Evolutionary conservation across 768 basidiomycete genomes (phyloP), one percentile per base, ranked within the genome.

Genomic region (Tephrocybe sp.): DNA sequence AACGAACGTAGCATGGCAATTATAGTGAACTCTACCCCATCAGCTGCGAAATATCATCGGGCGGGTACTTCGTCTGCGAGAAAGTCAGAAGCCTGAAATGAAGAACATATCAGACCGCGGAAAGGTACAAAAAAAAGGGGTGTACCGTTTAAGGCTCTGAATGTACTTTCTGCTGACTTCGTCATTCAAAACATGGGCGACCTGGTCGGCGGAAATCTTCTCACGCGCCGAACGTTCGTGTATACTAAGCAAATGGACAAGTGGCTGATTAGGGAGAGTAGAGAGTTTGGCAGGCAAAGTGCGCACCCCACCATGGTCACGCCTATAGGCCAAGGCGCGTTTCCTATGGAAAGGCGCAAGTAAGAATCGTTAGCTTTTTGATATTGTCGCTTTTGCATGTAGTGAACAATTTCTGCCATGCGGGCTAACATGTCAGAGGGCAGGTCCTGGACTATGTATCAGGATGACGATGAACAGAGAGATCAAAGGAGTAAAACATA

Each of bases 151-250:
- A 45, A 98, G 66, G 64, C 92, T 97, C 70, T 98, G 97, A 49
- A 99, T 98, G 64, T 97, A 99, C 69, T 98, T 99, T 53, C 97
- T 80, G 61, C 91, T 94, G 62, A 97, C 92, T 81, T 99, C 97
- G 61, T 99, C 97, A 64, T 99, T 99, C 50, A 99, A 66, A 2
- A 98, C 97, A 66, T 99, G 97, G 0, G 95, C 97, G 7, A 99
- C 94, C 64, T 94, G 91, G 66, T 97, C 94, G 31, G 88, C 85
- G 12, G 91, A 94, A 52, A 99, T 99, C 72, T 97, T 97, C 68
- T 99, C 95, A 54, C 94, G 86, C 1, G 95, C 97, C 0, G 91
- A 93, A 63, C 97, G 89, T 68, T 97, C 97, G 71, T 99, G 97
- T 48, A 98, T 97, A 72, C 94, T 54, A 19, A n/a, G 30, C 25